phyloP scores from a whole-genome alignment of 306 rosid species.

The Mimosa bimucronata region DNA sequence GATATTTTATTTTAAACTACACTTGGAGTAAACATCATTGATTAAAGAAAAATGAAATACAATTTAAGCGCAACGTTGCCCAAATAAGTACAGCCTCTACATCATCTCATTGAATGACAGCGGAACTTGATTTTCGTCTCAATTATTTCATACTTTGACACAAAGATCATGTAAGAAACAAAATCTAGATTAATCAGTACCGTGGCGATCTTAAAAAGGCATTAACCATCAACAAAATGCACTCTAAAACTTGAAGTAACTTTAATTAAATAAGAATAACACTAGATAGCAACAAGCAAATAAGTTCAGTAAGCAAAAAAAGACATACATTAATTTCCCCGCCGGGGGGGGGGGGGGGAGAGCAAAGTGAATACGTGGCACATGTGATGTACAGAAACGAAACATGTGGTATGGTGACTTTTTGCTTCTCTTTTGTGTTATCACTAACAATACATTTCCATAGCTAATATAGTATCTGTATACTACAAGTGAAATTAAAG shows the following conservation, averaged over 20 bases:
- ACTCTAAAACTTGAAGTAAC: neutral
- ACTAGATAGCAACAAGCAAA: neutral
- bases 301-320: neutral
- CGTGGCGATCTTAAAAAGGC: neutral
- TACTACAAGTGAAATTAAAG: neutral
- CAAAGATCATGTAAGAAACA: neutral
- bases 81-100: no score
- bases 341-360: neutral
- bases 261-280: neutral
- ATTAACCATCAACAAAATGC: neutral
- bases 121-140: neutral
- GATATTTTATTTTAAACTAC: neutral
- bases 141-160: neutral
- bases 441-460: neutral
- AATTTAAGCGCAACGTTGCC: no score
- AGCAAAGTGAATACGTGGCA: neutral
- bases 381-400: neutral
- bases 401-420: constrained; percentile 23
- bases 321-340: neutral
- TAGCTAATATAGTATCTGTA: neutral
- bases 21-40: no score
- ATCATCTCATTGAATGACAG: neutral
- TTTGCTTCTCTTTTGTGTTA: constrained; percentile 7
- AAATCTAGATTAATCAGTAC: neutral
- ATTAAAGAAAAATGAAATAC: no score